Conservation (phyloP, 2,329 filamentous ascomycete species). For the Myriosclerotinia duriaeana region DNA sequence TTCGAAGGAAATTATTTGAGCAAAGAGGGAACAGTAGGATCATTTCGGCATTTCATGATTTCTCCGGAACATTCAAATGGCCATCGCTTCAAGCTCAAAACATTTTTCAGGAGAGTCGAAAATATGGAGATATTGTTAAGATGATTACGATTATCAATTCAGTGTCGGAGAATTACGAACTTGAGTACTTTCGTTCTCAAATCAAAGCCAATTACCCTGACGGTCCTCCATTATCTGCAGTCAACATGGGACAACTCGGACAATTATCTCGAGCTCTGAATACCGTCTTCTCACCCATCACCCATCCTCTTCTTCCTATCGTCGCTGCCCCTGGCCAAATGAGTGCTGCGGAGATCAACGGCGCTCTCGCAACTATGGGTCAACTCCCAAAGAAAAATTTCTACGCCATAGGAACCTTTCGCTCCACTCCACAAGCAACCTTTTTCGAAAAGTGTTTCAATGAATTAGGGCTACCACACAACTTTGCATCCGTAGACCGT, state of each 20-base stretch:
- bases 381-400: conserved; percentile 77
- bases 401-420: conserved; percentile 75
- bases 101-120: conserved; percentile 69
- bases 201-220: conserved; percentile 68
- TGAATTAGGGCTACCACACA: conserved; percentile 80
- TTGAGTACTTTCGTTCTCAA: conserved; percentile 82
- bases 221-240: conserved; percentile 72
- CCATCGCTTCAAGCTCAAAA: conserved; percentile 69
- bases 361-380: conserved; percentile 73
- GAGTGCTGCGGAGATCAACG: conserved; percentile 82
- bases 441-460: conserved; percentile 87
- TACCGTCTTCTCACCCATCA: conserved; percentile 84
- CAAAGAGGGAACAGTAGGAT: conserved; percentile 77
- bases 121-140: conserved; percentile 82
- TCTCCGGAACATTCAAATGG: conserved; percentile 82
- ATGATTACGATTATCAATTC: conserved; percentile 84
- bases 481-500: conserved; percentile 72
- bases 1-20: conserved; percentile 66
- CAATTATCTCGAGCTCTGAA: conserved; percentile 82
- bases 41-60: conserved; percentile 91
- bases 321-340: conserved; percentile 84
- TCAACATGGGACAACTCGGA: conserved; percentile 86
- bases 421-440: conserved; percentile 68
- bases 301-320: conserved; percentile 77
- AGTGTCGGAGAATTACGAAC: conserved; percentile 83